Evolutionary conservation across 768 basidiomycete genomes (phyloP).

Genomic region (Macrolepiota fuliginosa): DNA sequence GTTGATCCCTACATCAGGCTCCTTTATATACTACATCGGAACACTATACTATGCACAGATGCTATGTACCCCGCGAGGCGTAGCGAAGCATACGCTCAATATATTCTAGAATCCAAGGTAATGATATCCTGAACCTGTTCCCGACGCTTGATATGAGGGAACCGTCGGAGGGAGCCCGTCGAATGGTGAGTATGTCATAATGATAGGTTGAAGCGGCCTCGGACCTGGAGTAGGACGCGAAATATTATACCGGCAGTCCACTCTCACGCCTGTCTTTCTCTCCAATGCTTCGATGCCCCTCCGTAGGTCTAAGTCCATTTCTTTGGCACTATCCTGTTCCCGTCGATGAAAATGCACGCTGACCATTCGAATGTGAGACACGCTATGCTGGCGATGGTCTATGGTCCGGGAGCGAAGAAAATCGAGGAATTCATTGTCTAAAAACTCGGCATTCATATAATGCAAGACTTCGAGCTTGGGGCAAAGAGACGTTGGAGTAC

Average conservation of each 20-base stretch:
- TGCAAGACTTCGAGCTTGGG: not conserved
- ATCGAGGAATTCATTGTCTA: not conserved
- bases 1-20: too few relatives aligned
- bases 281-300: not conserved
- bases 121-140: not conserved
- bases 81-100: too few relatives aligned
- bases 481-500: not conserved
- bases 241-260: not conserved
- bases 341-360: not conserved
- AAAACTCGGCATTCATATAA: not conserved
- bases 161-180: not conserved
- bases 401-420: not conserved
- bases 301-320: not conserved
- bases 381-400: not conserved
- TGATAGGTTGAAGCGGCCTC: not conserved
- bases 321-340: not conserved
- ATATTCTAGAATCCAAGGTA: too few relatives aligned
- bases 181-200: not conserved
- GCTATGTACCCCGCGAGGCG: too few relatives aligned
- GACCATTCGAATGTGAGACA: not conserved
- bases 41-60: too few relatives aligned
- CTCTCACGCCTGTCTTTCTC: not conserved
- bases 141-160: too few relatives aligned
- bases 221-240: not conserved
- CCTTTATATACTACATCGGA: too few relatives aligned